Evolutionary conservation across 805 yeast genomes (phyloP).

Genomic region (Tetrapisispora nanseiensis): DNA sequence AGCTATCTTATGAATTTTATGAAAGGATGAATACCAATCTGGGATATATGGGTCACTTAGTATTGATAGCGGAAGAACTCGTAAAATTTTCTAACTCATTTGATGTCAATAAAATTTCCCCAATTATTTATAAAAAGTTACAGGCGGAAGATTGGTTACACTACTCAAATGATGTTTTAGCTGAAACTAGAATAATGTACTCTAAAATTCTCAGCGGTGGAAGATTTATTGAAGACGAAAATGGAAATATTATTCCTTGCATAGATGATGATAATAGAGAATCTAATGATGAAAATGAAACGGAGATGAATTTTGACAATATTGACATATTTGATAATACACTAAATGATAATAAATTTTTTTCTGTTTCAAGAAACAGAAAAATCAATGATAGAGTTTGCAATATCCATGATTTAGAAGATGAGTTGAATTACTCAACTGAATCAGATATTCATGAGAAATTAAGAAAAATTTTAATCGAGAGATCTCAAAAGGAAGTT

Average conservation of each 20-base stretch:
- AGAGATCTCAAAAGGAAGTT: slow-evolving; percentile 19
- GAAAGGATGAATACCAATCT: slow-evolving; percentile 52
- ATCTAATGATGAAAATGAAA: neutral
- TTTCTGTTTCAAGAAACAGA: neutral
- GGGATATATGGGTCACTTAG: slow-evolving; percentile 93
- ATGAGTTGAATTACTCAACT: slow-evolving; percentile 16
- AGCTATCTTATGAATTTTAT: slow-evolving; percentile 49
- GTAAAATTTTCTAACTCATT: slow-evolving; percentile 60
- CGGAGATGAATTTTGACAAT: neutral
- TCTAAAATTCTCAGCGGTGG: slow-evolving; percentile 28
- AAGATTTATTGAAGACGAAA: slow-evolving; percentile 21
- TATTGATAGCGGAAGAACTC: slow-evolving; percentile 87
- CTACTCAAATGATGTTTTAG: slow-evolving; percentile 23
- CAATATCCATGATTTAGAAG: slow-evolving; percentile 15
- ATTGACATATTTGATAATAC: neutral
- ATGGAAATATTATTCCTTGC: slow-evolving; percentile 18
- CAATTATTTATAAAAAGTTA: slow-evolving; percentile 18
- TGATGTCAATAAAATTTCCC: slow-evolving; percentile 24
- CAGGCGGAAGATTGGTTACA: slow-evolving; percentile 21
- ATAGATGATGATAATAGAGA: slow-evolving; percentile 5
- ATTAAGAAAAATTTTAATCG: slow-evolving; percentile 20
- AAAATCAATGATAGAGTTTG: slow-evolving; percentile 5
- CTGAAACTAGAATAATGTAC: slow-evolving; percentile 26
- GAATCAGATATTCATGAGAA: slow-evolving; percentile 25
- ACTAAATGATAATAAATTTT: neutral